Evolutionary conservation across 164 flowering plant genomes (phyloP), one percentile per base, ranked within the genome.

Genomic region (Chloranthus sessilifolius): DNA sequence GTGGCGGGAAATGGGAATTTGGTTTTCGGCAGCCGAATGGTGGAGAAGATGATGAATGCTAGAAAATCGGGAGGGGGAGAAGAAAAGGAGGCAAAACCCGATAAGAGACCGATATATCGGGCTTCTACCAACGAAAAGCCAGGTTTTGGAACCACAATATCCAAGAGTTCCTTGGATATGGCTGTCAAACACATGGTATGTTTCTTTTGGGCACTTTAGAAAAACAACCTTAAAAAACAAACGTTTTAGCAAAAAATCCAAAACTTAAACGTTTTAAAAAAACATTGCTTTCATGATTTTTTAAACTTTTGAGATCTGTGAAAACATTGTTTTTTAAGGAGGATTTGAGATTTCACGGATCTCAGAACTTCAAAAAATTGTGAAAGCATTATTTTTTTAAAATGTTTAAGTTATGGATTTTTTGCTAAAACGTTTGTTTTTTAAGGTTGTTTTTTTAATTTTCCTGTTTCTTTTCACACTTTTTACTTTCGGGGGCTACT

Each of bases 41-140:
- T 82, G 47, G 83, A 82, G 7, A 82, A 66, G 69, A 62, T 82
- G 31, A 66, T 82, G 89, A 82, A 74, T 55, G 89, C 85, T 0
- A 71, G 84, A 55, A 76, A 66, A 51, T 58, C 59, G 43, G 46
- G 17, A 0, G 53, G 33, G 4, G 43, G 35, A 11, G 67, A 67
- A 24, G 78, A 65, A 28, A 64, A 52, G 42, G 66, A 64, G 7
- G 22, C 55, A 2, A 71, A 62, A 27, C n/a, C n/a, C n/a, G n/a
- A n/a, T n/a, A n/a, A n/a, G n/a, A n/a, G n/a, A n/a, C 52, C 38
- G 2, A 70, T 45, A 38, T 34, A 25, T 38, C 44, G 50, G 25
- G 58, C 31, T 26, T 26, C 70, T 1, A 9, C 42, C 5, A 60
- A 29, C 11, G 69, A 60, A 28, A 47, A 33, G 22, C 45, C 69